Conservation (phyloP, 441 rosid species). For the Hura crepitans region DNA sequence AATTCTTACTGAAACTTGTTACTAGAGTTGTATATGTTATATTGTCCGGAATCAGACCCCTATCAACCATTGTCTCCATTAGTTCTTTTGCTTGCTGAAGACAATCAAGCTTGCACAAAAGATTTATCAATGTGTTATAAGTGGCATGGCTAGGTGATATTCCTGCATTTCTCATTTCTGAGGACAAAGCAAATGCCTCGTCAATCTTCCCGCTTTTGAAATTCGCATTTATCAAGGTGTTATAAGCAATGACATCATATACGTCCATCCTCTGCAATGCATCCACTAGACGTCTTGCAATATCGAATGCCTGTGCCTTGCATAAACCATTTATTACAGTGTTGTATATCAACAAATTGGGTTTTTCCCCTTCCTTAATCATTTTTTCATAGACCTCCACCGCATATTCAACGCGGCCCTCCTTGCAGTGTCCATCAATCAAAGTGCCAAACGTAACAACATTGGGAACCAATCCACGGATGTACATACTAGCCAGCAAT, state of each 20-base stretch:
- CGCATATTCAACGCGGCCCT: conserved; percentile 60
- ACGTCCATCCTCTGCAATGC: conserved; percentile 46
- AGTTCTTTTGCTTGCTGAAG: conserved; percentile 47
- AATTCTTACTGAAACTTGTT: conserved; percentile 36
- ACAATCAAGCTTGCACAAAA: conserved; percentile 50
- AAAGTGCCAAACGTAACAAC: conserved; percentile 65
- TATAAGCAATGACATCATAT: conserved; percentile 58
- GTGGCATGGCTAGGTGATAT: conserved; percentile 54
- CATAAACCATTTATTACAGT: conserved; percentile 68
- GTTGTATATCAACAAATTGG: conserved; percentile 68
- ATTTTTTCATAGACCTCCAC: conserved; percentile 54
- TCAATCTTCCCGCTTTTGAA: conserved; percentile 52
- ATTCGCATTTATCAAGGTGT: conserved; percentile 63
- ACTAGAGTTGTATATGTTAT: conserved; percentile 61
- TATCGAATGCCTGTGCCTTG: conserved; percentile 49
- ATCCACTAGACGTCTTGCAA: conserved; percentile 60
- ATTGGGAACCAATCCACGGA: conserved; percentile 53
- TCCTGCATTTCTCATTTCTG: conserved; percentile 47
- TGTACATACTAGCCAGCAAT: conserved; percentile 48
- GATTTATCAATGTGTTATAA: conserved; percentile 61
- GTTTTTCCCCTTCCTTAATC: conserved; percentile 54
- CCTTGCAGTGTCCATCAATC: conserved; percentile 65
- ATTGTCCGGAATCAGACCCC: conserved; percentile 47
- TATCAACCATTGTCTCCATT: conserved; percentile 49
- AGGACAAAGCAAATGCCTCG: conserved; percentile 43